Evolutionary conservation across 2,329 filamentous ascomycete species (phyloP).

Genomic region (Penicillium sp.): DNA sequence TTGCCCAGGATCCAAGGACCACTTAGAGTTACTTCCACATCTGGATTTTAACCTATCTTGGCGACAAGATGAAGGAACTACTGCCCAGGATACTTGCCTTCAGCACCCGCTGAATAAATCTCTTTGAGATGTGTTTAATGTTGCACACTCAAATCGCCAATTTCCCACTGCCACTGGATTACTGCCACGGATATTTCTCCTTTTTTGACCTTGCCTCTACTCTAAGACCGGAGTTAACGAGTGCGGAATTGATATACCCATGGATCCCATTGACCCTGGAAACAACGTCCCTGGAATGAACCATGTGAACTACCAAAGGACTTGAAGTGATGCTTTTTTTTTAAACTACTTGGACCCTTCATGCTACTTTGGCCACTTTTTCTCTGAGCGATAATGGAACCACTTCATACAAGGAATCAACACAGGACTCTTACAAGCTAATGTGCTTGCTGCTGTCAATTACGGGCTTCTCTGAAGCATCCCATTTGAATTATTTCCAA

Average conservation of each 20-base stretch:
- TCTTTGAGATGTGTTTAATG: slow-evolving; percentile 44
- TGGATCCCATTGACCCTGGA: slow-evolving; percentile 12
- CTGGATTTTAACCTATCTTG: slow-evolving; percentile 20
- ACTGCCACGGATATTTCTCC: slow-evolving; percentile 17
- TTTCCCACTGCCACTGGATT: slow-evolving; percentile 20
- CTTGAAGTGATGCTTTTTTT: slow-evolving; percentile 13
- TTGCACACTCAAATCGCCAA: slow-evolving; percentile 33
- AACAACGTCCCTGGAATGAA: slow-evolving; percentile 10
- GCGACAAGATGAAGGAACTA: slow-evolving; percentile 28
- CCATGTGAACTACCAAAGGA: slow-evolving; percentile 10
- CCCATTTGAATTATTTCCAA: slow-evolving; percentile 13
- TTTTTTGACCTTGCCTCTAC: slow-evolving; percentile 19
- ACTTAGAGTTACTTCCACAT: slow-evolving; percentile 15
- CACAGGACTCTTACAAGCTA: slow-evolving; percentile 17
- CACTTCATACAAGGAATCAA: slow-evolving; percentile 3
- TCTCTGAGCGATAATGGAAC: slow-evolving; percentile 12
- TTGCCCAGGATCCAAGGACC: slow-evolving; percentile 19
- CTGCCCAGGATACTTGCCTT: slow-evolving; percentile 26
- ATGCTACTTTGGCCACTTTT: slow-evolving; percentile 11
- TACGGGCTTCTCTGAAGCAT: slow-evolving; percentile 12
- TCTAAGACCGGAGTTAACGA: slow-evolving; percentile 32
- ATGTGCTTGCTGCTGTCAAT: slow-evolving; percentile 19
- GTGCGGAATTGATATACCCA: slow-evolving; percentile 20
- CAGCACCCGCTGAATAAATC: slow-evolving; percentile 37
- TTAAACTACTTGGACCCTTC: slow-evolving; percentile 14